Evolutionary conservation across 177 flowering plant species (phyloP).

Genomic region (Vitis hybrid): DNA sequence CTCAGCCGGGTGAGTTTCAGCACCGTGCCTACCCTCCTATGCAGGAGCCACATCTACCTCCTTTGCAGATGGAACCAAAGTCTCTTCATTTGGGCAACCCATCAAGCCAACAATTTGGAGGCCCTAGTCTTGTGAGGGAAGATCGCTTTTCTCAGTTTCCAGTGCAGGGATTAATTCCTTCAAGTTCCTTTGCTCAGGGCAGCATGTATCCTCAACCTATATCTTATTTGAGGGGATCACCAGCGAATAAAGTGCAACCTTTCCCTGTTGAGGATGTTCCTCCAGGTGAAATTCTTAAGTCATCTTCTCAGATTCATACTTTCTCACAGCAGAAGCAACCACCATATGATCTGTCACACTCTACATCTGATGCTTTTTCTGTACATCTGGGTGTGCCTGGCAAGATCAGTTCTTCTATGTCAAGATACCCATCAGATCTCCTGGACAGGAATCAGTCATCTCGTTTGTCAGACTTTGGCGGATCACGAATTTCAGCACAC

Average conservation of each 20-base stretch:
- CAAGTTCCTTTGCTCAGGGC: slow-evolving; percentile 23
- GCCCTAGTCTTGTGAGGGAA: slow-evolving; percentile 29
- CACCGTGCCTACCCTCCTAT: slow-evolving; percentile 26
- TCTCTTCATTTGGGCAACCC: slow-evolving; percentile 21
- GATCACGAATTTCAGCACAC: slow-evolving; percentile 46
- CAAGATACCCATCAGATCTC: slow-evolving; percentile 34
- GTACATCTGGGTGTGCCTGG: slow-evolving; percentile 23
- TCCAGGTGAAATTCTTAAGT: slow-evolving; percentile 21
- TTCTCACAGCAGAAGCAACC: slow-evolving; percentile 32
- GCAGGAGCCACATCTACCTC: slow-evolving; percentile 27
- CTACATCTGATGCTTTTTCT: slow-evolving; percentile 25
- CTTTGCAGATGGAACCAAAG: slow-evolving; percentile 17
- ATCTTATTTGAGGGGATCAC: slow-evolving; percentile 19
- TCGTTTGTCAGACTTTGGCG: slow-evolving; percentile 31
- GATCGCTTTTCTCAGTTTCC: slow-evolving; percentile 26
- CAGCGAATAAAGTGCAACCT: slow-evolving; percentile 16
- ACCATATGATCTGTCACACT: slow-evolving; percentile 22
- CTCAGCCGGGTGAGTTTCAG: slow-evolving; percentile 34
- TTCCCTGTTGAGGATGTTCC: slow-evolving; percentile 27
- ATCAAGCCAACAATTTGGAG: slow-evolving; percentile 30
- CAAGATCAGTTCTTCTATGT: slow-evolving; percentile 23
- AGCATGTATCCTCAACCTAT: slow-evolving; percentile 25
- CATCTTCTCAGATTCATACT: slow-evolving; percentile 28
- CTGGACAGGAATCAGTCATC: slow-evolving; percentile 30
- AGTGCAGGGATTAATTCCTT: slow-evolving; percentile 23